Conservation (phyloP, 2,329 filamentous ascomycete genomes). For the Cordyceps cicadae region DNA sequence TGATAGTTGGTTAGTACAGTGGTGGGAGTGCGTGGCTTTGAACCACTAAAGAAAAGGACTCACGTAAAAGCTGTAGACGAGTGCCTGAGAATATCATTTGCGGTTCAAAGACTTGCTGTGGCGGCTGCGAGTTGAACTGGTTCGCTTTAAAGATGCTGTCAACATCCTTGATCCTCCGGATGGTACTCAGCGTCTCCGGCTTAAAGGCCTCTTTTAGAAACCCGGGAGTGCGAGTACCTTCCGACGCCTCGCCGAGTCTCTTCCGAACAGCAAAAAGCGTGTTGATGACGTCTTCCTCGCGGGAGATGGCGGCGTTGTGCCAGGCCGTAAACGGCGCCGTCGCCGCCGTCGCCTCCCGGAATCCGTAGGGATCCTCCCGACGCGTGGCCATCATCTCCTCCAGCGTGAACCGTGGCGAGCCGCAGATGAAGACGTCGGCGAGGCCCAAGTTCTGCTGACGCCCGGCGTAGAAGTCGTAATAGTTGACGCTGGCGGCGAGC, state of each 20-base stretch:
- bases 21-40: too few relatives aligned
- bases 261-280: neutral
- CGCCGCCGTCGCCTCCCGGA: neutral
- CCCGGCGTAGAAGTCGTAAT: slow-evolving; percentile 20
- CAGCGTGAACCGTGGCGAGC: slow-evolving; percentile 20
- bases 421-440: slow-evolving; percentile 20
- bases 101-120: slow-evolving; percentile 11
- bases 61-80: slow-evolving; percentile 11
- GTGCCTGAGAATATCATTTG: slow-evolving; percentile 11
- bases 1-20: slow-evolving; percentile 10
- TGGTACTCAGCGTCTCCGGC: neutral
- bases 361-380: slow-evolving; percentile 10
- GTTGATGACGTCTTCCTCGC: slow-evolving; percentile 12
- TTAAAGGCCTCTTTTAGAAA: neutral
- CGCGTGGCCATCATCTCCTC: slow-evolving; percentile 13
- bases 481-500: slow-evolving; percentile 18
- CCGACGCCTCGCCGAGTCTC: neutral
- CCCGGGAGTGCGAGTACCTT: neutral
- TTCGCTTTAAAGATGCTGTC: slow-evolving; percentile 13
- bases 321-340: slow-evolving; percentile 3
- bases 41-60: slow-evolving; percentile 12
- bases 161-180: neutral
- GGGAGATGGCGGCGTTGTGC: slow-evolving; percentile 12
- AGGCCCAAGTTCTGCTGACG: slow-evolving; percentile 14
- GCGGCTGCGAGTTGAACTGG: slow-evolving; percentile 13